Base-by-base conservation (phyloP, 768 basidiomycete species). In the Tephrocybe rancida region DNA sequence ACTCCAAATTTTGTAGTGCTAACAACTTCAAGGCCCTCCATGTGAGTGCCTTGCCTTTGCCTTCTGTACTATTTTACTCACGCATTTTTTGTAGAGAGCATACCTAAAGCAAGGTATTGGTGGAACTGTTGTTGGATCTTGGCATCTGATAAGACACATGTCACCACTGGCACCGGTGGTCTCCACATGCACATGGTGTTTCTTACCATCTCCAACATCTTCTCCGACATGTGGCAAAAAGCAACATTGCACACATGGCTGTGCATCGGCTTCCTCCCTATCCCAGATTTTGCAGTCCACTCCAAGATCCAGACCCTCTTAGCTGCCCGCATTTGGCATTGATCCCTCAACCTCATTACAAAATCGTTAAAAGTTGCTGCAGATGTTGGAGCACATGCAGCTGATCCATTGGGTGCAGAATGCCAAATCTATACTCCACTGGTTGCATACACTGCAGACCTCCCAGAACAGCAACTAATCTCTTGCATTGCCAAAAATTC, bases 381-480 rank as follows among this genome's bases (percentile, higher is more conserved):
- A 30, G 5, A 5, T 5, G 13, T 13, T 30, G 29, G 29, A 30
- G 13, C 13, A 13, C 14, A 18, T 42, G n/a, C 21, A 27, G 21
- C 37, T 27, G 39, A 50, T 27, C 38, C 49, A 11, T 16, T 21
- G 22, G 49, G 49, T 19, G 16, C 6, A 2, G 19, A 41, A n/a
- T 19, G 38, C 24, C 38, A 18, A 35, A 50, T 50, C 22, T 42
- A 41, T n/a, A 50, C 49, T 10, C 49, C 49, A 6, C 49, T 50
- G 22, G 49, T 42, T 3, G 37, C 49, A n/a, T 50, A 42, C 18
- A 50, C 42, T 16, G 49, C 49, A 18, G 49, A 50, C 49, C 18
- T 27, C 21, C 49, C 49, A n/a, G 49, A 50, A 30, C 49, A 50
- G 26, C 49, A 41, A 7, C 49, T 50, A 19, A 50, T 50, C 18